phyloP scores from a whole-genome alignment of 2,329 filamentous ascomycete species.

The Alternaria ventricosa region DNA sequence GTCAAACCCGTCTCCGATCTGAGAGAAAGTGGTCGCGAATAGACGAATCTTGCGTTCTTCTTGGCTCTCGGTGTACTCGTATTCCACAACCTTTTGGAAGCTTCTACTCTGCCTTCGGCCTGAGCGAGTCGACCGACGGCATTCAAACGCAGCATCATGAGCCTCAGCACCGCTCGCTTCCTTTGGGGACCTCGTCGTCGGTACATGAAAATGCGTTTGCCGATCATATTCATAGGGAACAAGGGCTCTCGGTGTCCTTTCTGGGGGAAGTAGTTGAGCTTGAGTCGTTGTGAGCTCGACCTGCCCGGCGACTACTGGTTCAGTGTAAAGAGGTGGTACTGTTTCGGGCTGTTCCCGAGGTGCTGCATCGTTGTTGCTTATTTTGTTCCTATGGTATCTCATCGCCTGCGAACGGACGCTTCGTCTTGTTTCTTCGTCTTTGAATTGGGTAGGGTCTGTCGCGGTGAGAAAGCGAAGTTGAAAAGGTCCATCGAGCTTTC shows the following conservation, averaged over 20 bases:
- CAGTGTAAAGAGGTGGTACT: neutral
- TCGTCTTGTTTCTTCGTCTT: slow-evolving; percentile 30
- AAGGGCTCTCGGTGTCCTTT: neutral
- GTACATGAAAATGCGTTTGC: neutral
- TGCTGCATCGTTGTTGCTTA: neutral
- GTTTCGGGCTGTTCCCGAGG: neutral
- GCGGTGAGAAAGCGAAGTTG: slow-evolving; percentile 42
- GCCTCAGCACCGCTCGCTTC: neutral
- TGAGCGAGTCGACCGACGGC: neutral
- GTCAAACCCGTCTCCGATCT: slow-evolving; percentile 28
- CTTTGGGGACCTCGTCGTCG: neutral
- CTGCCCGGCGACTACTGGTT: neutral
- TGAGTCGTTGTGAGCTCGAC: neutral
- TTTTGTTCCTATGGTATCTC: slow-evolving; percentile 37
- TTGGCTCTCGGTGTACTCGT: neutral
- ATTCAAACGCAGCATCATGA: neutral
- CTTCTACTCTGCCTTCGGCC: neutral
- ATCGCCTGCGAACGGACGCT: slow-evolving; percentile 45
- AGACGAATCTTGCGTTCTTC: slow-evolving; percentile 24
- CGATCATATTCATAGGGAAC: neutral
- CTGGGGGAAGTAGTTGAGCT: neutral
- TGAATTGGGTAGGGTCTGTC: slow-evolving; percentile 42
- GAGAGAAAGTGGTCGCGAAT: slow-evolving; percentile 8
- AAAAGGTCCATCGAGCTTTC: slow-evolving; percentile 34
- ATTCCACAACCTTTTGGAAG: neutral